Evolutionary conservation across 305 asterid genomes (phyloP), one percentile per base, ranked within the genome.

Genomic region (Vinca major): DNA sequence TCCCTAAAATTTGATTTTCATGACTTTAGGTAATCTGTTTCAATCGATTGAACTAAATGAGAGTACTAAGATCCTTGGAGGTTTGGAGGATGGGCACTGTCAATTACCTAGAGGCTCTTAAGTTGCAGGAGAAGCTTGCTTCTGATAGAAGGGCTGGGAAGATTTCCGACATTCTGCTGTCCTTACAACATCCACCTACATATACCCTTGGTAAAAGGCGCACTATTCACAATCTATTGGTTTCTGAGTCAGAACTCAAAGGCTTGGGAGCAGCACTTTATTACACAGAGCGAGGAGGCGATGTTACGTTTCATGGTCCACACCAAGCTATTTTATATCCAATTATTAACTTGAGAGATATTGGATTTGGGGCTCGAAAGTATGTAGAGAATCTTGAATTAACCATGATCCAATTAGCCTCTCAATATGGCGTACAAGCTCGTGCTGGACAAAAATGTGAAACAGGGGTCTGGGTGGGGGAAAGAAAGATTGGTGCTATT

Each of bases 281-380:
- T 81, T 82, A 82, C 75, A 88, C 96, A 6, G 80, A 92, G 69
- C 81, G 98, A 52, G 96, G 96, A 70, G 98, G 98, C 17, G 96
- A 92, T 65, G 84, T 83, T 75, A 92, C 96, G 2, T 89, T 83
- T 72, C 97, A 89, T 16, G 95, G 98, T 21, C 95, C 91, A 26
- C 87, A 63, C 74, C 98, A 89, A 67, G 92, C 91, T 0, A 69
- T 92, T 66, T 68, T 92, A 64, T 89, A 92, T 74, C 98, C 96
- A 33, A 82, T 92, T 62, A 65, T 92, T 67, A 84, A 85, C 7
- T 74, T 89, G 78, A 80, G 90, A 62, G 95, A 79, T 20, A 60
- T 80, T 13, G 87, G 98, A 8, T 66, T 89, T 21, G 95, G 96
- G 71, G 95, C 93, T 33, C 73, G 97, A 66, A 86, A 76, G 66